Base-by-base conservation (phyloP, 208 protist species). In the Zelonia costaricensis region DNA sequence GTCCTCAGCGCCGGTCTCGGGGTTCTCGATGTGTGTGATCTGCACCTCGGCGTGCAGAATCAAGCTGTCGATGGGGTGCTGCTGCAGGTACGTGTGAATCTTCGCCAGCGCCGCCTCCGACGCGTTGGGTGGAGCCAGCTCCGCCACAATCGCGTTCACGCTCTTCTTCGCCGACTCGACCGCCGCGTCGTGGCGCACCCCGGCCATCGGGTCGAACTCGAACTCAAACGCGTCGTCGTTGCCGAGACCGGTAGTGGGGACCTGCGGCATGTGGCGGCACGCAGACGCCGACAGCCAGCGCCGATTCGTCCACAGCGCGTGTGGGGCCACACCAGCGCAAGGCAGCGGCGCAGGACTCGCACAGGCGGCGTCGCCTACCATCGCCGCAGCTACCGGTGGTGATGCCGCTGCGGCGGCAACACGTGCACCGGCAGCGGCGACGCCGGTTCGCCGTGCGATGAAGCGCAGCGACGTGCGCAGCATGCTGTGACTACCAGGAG, bases 1-100 rank as follows among this genome's bases (percentile, higher is more conserved):
- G 22, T 80, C 67, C 70, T 95, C 84, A 27, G 28, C 58, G n/a
- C 86, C 90, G 16, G 68, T 80, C 20, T 88, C 85, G 7, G 69
- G 22, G 55, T 93, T 79, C 72, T 93, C 69, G 25, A 93, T 73
- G 68, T 95, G 86, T n/a, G 90, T 95, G 69, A 95, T 88, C 36
- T 91, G 84, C 45, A 93, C 78, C 46, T 61, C 49, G 16, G 78
- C 40, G 16, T 78, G 66, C 12, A 81, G 64, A 38, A 95, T 93
- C 46, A 93, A 78, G 27, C 49, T 62, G 64, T 95, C 86, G 16
- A 95, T 77, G 16, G 90, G 86, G 73, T 93, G 82, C 74, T 88
- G 74, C 25, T 78, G 44, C 3, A 95, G 70, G 64, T 93, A 91
- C 43, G 43, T 48, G 25, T 55, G 60, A 6, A 93, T 80, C 48